These are phyloP conservation scores for Calonectria hongkongensis DNA, from an alignment of 2,329 filamentous ascomycete genomes.

Conservation along the genomic window DNA sequence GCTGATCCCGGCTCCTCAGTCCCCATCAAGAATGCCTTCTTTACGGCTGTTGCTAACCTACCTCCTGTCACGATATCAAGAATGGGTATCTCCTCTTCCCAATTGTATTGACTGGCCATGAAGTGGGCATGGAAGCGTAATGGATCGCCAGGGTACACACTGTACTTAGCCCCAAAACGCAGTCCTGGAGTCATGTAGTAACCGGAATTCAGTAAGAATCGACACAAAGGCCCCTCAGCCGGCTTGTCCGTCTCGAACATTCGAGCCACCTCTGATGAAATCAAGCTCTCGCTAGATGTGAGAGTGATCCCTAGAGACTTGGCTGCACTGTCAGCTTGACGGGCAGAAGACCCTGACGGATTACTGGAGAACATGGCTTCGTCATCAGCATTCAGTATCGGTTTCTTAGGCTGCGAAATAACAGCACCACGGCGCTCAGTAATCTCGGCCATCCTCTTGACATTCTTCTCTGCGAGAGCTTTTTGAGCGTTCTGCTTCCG, in stretches of 20 bases:
- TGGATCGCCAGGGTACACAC: slow-evolving; percentile 95
- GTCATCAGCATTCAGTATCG: slow-evolving; percentile 40
- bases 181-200: slow-evolving; percentile 95
- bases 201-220: slow-evolving; percentile 84
- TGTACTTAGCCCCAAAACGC: slow-evolving; percentile 95
- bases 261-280: slow-evolving; percentile 45
- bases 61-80: slow-evolving; percentile 91
- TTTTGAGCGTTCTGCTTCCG: slow-evolving; percentile 65
- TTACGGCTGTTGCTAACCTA: slow-evolving; percentile 92
- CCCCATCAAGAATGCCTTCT: slow-evolving; percentile 94
- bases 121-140: slow-evolving; percentile 97
- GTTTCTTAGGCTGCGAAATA: slow-evolving; percentile 28
- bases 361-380: slow-evolving; percentile 47
- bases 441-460: slow-evolving; percentile 58
- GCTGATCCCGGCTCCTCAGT: slow-evolving; percentile 71
- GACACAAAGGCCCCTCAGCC: slow-evolving; percentile 78
- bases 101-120: slow-evolving; percentile 87
- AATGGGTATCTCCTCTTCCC: slow-evolving; percentile 90
- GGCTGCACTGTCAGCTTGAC: slow-evolving; percentile 41
- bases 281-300: slow-evolving; percentile 59
- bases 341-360: slow-evolving; percentile 38
- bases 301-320: slow-evolving; percentile 59
- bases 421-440: slow-evolving; percentile 48
- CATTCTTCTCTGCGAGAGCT: slow-evolving; percentile 63
- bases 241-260: slow-evolving; percentile 43